A percentile compares a stretch with the other conserved stretches of the same genome.
Evolutionary conservation across 495 filamentous ascomycete genomes (phyloP).

Genomic region (Cercophora samala): DNA sequence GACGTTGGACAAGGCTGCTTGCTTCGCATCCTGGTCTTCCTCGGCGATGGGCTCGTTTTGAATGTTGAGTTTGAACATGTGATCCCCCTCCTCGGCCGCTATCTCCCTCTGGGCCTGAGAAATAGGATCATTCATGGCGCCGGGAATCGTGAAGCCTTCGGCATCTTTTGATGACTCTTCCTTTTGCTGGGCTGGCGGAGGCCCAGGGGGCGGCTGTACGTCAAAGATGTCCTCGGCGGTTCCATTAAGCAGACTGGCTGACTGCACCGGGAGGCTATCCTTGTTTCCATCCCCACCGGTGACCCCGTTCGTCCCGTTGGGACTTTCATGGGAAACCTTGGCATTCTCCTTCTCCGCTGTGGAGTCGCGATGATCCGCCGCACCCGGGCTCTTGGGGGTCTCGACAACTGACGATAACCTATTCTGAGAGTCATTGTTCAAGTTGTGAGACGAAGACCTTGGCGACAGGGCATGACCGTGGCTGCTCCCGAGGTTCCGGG

Average conservation of each 20-base stretch:
- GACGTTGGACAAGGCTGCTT: constrained; percentile 80
- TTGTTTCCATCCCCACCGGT: constrained; percentile 27
- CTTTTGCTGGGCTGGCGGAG: constrained; percentile 44
- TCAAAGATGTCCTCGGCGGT: constrained; percentile 42
- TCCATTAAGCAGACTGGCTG: constrained; percentile 38
- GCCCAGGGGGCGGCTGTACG: constrained; percentile 45
- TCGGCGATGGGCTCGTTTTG: constrained; percentile 89
- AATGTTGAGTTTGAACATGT: constrained; percentile 87
- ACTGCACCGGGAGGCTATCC: constrained; percentile 26
- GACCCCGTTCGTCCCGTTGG: constrained; percentile 47
- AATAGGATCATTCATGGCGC: constrained; percentile 70
- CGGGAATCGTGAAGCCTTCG: constrained; percentile 69
- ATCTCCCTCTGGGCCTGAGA: constrained; percentile 79
- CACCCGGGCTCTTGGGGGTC: constrained; percentile 32
- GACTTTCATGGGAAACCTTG: constrained; percentile 42
- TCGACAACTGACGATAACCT: constrained; percentile 52
- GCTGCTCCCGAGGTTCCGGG: constrained; percentile 48
- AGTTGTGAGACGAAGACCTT: constrained; percentile 52
- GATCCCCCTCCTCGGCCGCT: constrained; percentile 58
- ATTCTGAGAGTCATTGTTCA: constrained; percentile 48
- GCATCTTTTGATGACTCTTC: constrained; percentile 47
- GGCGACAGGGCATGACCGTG: constrained; percentile 50
- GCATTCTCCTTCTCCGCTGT: constrained; percentile 31
- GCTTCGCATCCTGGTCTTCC: constrained; percentile 81
- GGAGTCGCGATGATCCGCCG: constrained; percentile 25